Conservation (phyloP, 148 eudicot species). For the Rheum nobile region DNA sequence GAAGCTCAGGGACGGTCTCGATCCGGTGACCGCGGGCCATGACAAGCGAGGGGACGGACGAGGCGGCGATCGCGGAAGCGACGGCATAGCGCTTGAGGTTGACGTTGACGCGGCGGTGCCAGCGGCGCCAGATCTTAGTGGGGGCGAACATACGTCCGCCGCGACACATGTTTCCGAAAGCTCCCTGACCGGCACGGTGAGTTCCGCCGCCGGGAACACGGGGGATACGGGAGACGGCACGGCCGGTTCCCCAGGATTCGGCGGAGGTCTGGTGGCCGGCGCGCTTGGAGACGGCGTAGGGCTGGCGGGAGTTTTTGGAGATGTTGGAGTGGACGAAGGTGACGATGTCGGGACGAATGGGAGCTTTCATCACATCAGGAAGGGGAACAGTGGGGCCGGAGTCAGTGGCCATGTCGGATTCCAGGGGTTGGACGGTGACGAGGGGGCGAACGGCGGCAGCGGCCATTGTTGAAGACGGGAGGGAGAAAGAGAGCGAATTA, state of each 20-base stretch:
- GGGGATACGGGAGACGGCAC: conserved; percentile 45
- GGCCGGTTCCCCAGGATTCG: conserved; percentile 39
- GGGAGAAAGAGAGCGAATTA: not conserved
- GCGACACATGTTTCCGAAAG: conserved; percentile 84
- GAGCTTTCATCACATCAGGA: conserved; percentile 30
- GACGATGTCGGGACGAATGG: conserved; percentile 30
- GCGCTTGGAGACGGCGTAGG: conserved; percentile 27
- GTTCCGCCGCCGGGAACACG: conserved; percentile 86
- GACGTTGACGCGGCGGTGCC: conserved; percentile 38
- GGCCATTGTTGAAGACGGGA: conserved; percentile 12
- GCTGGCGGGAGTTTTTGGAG: conserved; percentile 31
- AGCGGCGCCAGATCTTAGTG: conserved; percentile 61
- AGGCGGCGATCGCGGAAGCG: conserved; percentile 30
- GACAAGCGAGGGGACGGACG: conserved; percentile 15
- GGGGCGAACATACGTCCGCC: conserved; percentile 89
- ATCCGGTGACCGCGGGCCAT: conserved; percentile 40
- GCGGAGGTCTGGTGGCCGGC: conserved; percentile 40
- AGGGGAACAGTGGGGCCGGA: conserved; percentile 15
- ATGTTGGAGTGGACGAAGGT: conserved; percentile 28
- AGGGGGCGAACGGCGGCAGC: conserved; percentile 30
- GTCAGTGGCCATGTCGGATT: conserved; percentile 35
- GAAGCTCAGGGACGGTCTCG: conserved; percentile 7
- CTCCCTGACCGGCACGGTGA: conserved; percentile 86
- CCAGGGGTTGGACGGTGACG: conserved; percentile 24
- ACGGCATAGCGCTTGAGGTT: conserved; percentile 27